Percentiles rank a stretch among this genome's conserved stretches.
Conservation (phyloP, 768 basidiomycete genomes). For the Tephrocybe sp. region DNA sequence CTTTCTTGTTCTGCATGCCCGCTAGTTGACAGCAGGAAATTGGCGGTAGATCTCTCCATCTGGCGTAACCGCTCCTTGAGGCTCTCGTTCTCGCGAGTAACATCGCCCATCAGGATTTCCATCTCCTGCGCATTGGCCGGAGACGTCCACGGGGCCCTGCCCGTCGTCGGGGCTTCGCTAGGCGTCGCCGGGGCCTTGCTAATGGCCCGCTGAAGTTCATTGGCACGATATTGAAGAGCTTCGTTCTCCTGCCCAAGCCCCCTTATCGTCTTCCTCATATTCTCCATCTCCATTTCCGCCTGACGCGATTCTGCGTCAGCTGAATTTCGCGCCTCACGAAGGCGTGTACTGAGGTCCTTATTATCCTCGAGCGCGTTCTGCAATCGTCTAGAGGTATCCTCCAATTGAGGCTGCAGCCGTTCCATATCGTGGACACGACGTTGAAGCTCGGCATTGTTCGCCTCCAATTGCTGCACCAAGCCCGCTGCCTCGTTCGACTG, state of each 20-base stretch:
- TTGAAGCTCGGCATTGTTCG: constrained; percentile 7
- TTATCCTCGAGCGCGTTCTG: constrained; percentile 24
- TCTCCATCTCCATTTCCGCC: constrained; percentile 14
- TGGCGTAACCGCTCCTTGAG: constrained; percentile 34
- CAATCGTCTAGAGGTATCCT: constrained; percentile 9
- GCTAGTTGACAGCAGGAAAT: constrained; percentile 28
- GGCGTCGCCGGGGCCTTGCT: constrained; percentile 22
- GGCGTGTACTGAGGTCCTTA: constrained; percentile 19
- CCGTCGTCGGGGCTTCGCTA: too few relatives aligned
- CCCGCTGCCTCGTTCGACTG: constrained; percentile 22
- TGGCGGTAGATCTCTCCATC: constrained; percentile 35
- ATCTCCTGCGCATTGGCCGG: constrained; percentile 30
- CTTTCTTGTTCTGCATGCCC: constrained; percentile 31
- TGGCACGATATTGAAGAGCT: constrained; percentile 25
- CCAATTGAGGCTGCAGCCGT: constrained; percentile 5
- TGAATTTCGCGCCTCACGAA: constrained; percentile 20
- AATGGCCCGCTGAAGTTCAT: constrained; percentile 32
- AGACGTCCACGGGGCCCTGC: constrained; percentile 18
- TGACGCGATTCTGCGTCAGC: constrained; percentile 17
- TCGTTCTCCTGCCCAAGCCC: constrained; percentile 27
- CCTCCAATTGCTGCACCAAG: constrained; percentile 24
- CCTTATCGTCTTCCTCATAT: constrained; percentile 21
- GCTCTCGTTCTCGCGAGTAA: constrained; percentile 39
- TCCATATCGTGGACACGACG: constrained; percentile 10
- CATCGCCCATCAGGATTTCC: constrained; percentile 34